phyloP scores from a whole-genome alignment of 192 early-diverging fungal species.

The Backusella mclennaniae region DNA sequence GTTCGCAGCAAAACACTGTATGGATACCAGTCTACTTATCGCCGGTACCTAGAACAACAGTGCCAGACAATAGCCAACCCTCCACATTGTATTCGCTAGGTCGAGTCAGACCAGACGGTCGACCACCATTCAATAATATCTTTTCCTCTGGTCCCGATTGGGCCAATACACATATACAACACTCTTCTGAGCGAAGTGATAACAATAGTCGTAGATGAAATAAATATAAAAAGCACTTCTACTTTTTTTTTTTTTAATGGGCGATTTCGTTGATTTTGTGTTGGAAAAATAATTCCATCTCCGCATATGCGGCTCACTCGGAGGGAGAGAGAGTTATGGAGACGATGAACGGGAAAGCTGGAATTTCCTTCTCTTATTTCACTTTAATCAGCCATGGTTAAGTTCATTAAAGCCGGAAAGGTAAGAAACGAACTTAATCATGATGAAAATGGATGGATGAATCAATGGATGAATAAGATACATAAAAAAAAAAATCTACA shows the following conservation, averaged over 20 bases:
- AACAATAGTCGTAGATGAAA: too few species aligned
- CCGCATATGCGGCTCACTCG: not conserved
- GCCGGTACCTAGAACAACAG: not conserved
- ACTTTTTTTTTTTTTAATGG: not conserved
- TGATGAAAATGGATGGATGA: not conserved
- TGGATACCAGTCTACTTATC: constrained; percentile 2
- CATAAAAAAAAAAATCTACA: not conserved
- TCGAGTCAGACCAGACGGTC: not conserved
- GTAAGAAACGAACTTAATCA: not conserved
- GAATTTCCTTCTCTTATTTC: constrained; percentile 9
- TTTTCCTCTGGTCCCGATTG: not conserved
- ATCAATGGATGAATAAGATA: not conserved
- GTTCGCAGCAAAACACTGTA: not conserved
- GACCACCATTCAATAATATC: not conserved
- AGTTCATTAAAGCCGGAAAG: constrained; percentile 8
- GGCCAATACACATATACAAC: not conserved
- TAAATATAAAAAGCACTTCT: too few species aligned
- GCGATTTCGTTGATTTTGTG: not conserved
- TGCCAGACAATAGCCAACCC: not conserved
- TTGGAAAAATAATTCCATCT: not conserved
- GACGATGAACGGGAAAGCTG: not conserved
- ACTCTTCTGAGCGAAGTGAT: too few species aligned
- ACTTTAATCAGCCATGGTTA: constrained; percentile 7
- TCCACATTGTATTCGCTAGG: not conserved
- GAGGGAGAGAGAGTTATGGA: not conserved